These are phyloP conservation scores for Lepidopterella palustris DNA, from an alignment of 495 filamentous ascomycete genomes.

Conservation along the genomic window DNA sequence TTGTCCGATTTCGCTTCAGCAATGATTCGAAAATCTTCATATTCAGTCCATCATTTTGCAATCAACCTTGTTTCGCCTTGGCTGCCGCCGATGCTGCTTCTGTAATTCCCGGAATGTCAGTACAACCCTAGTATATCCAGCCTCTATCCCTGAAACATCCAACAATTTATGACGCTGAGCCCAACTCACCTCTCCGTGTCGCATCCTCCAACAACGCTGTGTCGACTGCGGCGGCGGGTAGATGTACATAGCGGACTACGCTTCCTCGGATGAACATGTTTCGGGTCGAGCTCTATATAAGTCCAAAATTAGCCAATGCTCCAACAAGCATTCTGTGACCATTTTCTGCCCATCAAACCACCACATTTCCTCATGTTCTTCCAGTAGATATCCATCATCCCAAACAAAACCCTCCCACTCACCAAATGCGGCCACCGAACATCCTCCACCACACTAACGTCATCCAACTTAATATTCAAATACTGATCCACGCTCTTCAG, in stretches of 20 bases:
- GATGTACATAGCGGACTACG: slow-evolving; percentile 90
- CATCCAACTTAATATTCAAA: slow-evolving; percentile 97
- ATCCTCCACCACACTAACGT: slow-evolving; percentile 86
- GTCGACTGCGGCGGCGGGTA: slow-evolving; percentile 83
- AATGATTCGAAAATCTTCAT: not conserved
- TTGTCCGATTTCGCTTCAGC: not conserved
- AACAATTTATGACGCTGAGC: too few species aligned
- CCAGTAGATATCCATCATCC: not conserved
- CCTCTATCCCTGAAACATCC: not conserved
- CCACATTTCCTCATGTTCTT: not conserved
- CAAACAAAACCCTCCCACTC: slow-evolving; percentile 25
- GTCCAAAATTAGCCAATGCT: not conserved
- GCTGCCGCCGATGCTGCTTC: not conserved
- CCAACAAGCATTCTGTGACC: not conserved
- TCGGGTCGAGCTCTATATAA: slow-evolving; percentile 70
- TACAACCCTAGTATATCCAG: not conserved
- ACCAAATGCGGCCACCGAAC: slow-evolving; percentile 88
- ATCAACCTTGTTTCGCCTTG: not conserved
- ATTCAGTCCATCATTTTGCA: not conserved
- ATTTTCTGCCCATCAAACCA: not conserved
- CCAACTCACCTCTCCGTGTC: slow-evolving; percentile 60
- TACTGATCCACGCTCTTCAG: slow-evolving; percentile 98
- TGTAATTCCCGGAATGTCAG: not conserved
- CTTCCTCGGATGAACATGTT: slow-evolving; percentile 97
- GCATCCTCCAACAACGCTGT: slow-evolving; percentile 90